Percentiles rank a stretch among this genome's conserved stretches.
Conservation (phyloP, 768 basidiomycete genomes). For the Russula sp. region DNA sequence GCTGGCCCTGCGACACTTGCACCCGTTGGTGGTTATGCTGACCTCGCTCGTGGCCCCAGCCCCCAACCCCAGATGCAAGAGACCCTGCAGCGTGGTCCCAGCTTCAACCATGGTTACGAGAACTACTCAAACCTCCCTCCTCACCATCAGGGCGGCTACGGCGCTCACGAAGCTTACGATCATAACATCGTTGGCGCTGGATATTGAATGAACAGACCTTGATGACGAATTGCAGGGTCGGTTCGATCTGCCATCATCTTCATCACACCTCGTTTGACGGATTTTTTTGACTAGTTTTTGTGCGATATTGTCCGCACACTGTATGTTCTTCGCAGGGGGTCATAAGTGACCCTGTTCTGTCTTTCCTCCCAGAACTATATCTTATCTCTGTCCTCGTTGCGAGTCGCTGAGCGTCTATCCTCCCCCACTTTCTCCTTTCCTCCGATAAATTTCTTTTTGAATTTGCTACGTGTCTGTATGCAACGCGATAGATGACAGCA, state of each 20-base stretch:
- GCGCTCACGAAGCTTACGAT: conserved; percentile 26
- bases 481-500: neutral
- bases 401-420: conserved; percentile 17
- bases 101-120: conserved; percentile 47
- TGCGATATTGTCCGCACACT: neutral
- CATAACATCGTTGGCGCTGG: conserved; percentile 20
- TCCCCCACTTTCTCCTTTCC: neutral
- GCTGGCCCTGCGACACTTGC: conserved; percentile 50
- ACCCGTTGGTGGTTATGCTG: conserved; percentile 76
- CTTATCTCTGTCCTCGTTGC: neutral
- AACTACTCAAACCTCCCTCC: conserved; percentile 47
- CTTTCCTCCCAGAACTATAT: conserved; percentile 7
- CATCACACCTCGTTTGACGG: neutral
- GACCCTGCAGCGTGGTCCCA: conserved; percentile 41
- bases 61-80: conserved; percentile 63
- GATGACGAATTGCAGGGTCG: conserved; percentile 7
- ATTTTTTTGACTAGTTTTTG: neutral
- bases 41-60: conserved; percentile 70
- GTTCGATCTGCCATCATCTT: neutral
- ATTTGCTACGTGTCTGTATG: conserved; percentile 11
- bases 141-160: conserved; percentile 50
- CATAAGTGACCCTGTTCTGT: conserved; percentile 4
- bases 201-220: conserved; percentile 15
- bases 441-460: neutral
- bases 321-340: conserved; percentile 13